Evolutionary conservation across 495 filamentous ascomycete species (phyloP).

Genomic region (Rhizodiscina lignyota): DNA sequence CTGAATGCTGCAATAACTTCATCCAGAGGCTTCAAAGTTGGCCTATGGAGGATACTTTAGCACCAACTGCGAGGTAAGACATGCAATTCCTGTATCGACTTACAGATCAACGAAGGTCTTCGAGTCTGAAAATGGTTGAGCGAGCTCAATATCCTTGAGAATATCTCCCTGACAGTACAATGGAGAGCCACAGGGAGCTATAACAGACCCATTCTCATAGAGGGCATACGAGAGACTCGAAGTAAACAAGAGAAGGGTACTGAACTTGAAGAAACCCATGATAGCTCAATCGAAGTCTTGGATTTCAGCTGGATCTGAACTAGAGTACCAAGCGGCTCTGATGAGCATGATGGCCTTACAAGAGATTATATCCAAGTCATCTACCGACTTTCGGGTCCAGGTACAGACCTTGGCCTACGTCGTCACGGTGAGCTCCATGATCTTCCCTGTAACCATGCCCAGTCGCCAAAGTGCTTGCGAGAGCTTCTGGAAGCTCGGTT

Average conservation of each 20-base stretch:
- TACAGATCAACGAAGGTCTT: conserved; percentile 18
- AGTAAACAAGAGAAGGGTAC: conserved; percentile 4
- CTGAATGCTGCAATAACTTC: conserved; percentile 14
- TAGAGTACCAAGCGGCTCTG: too few relatives aligned
- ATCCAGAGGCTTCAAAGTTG: conserved; percentile 12
- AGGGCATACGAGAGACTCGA: conserved; percentile 3
- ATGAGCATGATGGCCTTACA: too few relatives aligned
- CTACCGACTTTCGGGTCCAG: too few relatives aligned
- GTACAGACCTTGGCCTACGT: too few relatives aligned
- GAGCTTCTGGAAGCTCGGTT: too few relatives aligned
- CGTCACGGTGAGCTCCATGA: too few relatives aligned
- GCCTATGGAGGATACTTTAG: conserved; percentile 3
- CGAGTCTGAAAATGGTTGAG: conserved; percentile 13
- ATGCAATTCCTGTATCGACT: conserved; percentile 1
- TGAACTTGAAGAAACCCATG: too few relatives aligned
- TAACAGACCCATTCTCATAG: conserved; percentile 13
- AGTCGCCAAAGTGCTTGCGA: too few relatives aligned
- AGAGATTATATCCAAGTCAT: too few relatives aligned
- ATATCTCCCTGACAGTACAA: conserved; percentile 17
- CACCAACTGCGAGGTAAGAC: background rate
- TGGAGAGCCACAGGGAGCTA: conserved; percentile 15
- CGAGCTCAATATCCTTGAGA: conserved; percentile 12
- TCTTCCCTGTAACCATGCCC: too few relatives aligned
- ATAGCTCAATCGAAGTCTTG: too few relatives aligned
- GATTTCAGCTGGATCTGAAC: too few relatives aligned